Base-by-base conservation (phyloP, 345 rosid genomes). In the Murraya paniculata region DNA sequence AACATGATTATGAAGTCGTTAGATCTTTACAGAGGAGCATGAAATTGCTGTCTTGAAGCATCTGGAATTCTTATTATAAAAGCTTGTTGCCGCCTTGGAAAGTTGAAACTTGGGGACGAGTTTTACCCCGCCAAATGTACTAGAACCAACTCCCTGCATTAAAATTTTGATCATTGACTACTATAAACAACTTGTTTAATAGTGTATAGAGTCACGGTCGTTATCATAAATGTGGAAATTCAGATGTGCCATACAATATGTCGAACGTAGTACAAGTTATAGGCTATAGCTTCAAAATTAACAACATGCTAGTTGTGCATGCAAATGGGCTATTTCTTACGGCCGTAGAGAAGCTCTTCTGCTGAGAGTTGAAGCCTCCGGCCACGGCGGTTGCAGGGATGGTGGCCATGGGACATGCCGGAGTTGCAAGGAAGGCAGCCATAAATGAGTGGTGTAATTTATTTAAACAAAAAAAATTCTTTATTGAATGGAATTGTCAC, bases 21-120 rank as follows among this genome's bases (percentile, higher is more conserved):
- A 7, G 58, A 64, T 38, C 41, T 84, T 85, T 80, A 89, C 94
- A 50, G n/a, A n/a, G 50, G 87, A 88, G 83, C 92, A 86, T 36
- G 90, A 84, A 75, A 88, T 68, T 31, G 80, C 55, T 38, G 84
- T 73, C 67, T 45, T 79, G 77, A 77, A 79, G 83, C 84, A 74
- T 53, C 85, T 81, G 9, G 84, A 78, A 35, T 79, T 62, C 50
- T 83, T 56, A 5, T 84, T 56, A 5, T 81, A 75, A 55, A 75
- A 81, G 60, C 79, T 68, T 45, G 81, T 67, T 7, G 84, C 77
- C 22, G 85, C 77, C 81, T 79, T 76, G 2, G 80, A 56, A 71
- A 83, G 60, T 72, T 72, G 81, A 57, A 84, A 30, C 45, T 62
- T 85, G 3, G 87, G 87, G 68, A 60, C 57, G 7, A 69, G 73